Evolutionary conservation across 1,139 yeast species (phyloP), one percentile per base, ranked within the genome.

Genomic region (Taiozyma sp.): DNA sequence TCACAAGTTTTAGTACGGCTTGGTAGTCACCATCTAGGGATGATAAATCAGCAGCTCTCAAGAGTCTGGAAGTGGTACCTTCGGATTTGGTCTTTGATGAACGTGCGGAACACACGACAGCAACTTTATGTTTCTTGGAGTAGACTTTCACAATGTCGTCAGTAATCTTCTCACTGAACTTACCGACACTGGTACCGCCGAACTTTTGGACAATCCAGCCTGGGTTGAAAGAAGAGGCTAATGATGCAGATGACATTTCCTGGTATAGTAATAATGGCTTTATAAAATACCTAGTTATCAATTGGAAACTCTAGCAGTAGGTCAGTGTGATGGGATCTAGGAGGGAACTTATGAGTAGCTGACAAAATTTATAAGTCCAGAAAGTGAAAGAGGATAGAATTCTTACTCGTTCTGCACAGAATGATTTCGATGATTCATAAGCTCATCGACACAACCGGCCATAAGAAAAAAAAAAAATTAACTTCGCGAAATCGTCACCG

Each of bases 101-200:
- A 59, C 99, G 79, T 4, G 99, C 99, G 38, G 96, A 87, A 67
- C 99, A 93, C 5, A 93, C 99, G 28, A 93, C 96, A 1, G 96
- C 97, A n/a, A 92, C 96, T 51, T 86, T 77, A 62, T 80, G 79
- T 28, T 73, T 71, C 46, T 76, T 66, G 40, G 83, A 74, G 65
- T 83, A 88, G 36, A 75, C 81, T 64, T 82, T 81, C 51, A 91
- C 87, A 48, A 93, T 90, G 58, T 90, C 89, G 57, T 87, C 87
- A 19, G 91, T 92, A 50, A 93, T 93, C 57, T 84, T 80, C 50
- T 78, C 81, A 8, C 97, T 89, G 68, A 92, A 92, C 67, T 93
- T 93, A 32, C 99, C 99, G 40, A 93, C 97, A 45, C 96, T 85
- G n/a, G 99, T 93, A 49, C 99, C 99, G 44, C 99, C 99, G 64